Evolutionary conservation across 176 grass and related monocot genomes (phyloP), one percentile per base, ranked within the genome.

Genomic region (Carex pumila): DNA sequence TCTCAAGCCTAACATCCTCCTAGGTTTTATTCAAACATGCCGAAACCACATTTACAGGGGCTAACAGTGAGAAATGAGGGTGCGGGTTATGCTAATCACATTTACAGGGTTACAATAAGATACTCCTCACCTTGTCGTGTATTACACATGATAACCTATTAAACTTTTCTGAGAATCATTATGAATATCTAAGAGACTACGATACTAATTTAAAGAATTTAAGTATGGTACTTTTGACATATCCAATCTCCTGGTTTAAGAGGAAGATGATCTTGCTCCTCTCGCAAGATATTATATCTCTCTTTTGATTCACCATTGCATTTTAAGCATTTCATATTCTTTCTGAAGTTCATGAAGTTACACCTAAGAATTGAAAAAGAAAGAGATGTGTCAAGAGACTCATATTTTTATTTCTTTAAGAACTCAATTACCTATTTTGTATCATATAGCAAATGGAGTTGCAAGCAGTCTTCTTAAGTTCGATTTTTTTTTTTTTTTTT

Each of bases 171-270:
- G 2, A 25, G 60, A 25, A 62, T 62, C 60, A 60, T 60, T 57
- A 15, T 19, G 60, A 62, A 22, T 62, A 25, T 62, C 60, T 62
- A 62, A 61, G n/a, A n/a, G 29, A 30, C 2, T 29, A 54, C 25
- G n/a, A 19, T 54, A 31, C 2, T 29, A 54, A 10, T 75, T 54
- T 30, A 25, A 19, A 55, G 19, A 22, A 10, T 75, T 75, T 22
- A 75, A 54, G 71, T 47, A 75, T 30, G 30, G 47, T 86, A 92
- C 95, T 70, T 95, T 91, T 90, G 87, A 83, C 95, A 98, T 81
- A 98, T 91, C 95, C 92, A 98, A 60, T 98, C 95, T 71, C 95
- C 95, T 66, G 92, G 91, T 90, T 98, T 98, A 71, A 91, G 94
- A 83, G 94, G 94, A 86, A 96, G 87, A 91, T 93, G 89, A 15